Conservation (phyloP, 2,329 filamentous ascomycete genomes). For the Tolypocladium tundrense region DNA sequence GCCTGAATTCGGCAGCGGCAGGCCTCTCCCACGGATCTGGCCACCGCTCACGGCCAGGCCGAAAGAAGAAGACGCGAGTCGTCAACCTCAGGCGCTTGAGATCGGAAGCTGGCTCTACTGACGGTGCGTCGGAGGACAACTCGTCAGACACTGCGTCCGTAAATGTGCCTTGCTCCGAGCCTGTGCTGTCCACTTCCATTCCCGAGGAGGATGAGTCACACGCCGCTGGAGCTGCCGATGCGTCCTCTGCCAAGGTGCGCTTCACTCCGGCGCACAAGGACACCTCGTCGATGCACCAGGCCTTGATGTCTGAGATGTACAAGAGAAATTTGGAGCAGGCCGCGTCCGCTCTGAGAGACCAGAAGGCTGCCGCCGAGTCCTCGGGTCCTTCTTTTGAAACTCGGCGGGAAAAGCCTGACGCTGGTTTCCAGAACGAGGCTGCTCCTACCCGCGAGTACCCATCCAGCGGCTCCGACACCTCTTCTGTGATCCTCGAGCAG, state of each 20-base stretch:
- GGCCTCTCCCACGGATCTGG: slow-evolving; percentile 54
- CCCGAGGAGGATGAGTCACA: slow-evolving; percentile 50
- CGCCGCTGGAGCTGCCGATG: slow-evolving; percentile 13
- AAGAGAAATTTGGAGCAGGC: slow-evolving; percentile 13
- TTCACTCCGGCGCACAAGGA: slow-evolving; percentile 20
- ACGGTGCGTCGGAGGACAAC: slow-evolving; percentile 33
- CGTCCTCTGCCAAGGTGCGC: slow-evolving; percentile 27
- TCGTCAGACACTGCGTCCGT: slow-evolving; percentile 48
- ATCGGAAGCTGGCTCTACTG: slow-evolving; percentile 40
- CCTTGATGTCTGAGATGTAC: slow-evolving; percentile 13
- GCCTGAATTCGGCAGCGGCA: slow-evolving; percentile 48
- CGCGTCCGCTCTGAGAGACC: slow-evolving; percentile 11
- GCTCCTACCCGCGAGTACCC: slow-evolving; percentile 19
- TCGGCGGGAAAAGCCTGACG: slow-evolving; percentile 12
- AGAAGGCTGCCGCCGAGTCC: slow-evolving; percentile 7
- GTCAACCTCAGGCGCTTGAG: slow-evolving; percentile 66
- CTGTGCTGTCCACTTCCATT: slow-evolving; percentile 44
- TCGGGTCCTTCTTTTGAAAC: background rate
- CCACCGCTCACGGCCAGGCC: slow-evolving; percentile 49
- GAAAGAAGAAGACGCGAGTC: slow-evolving; percentile 76
- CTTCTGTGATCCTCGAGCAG: slow-evolving; percentile 60
- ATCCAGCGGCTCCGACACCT: slow-evolving; percentile 32
- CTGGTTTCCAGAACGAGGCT: slow-evolving; percentile 17
- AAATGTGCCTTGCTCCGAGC: slow-evolving; percentile 50
- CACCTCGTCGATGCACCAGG: slow-evolving; percentile 7